Evolutionary conservation across 495 filamentous ascomycete genomes (phyloP), one percentile per base, ranked within the genome.

Genomic region (Lasiosphaeria miniovina): DNA sequence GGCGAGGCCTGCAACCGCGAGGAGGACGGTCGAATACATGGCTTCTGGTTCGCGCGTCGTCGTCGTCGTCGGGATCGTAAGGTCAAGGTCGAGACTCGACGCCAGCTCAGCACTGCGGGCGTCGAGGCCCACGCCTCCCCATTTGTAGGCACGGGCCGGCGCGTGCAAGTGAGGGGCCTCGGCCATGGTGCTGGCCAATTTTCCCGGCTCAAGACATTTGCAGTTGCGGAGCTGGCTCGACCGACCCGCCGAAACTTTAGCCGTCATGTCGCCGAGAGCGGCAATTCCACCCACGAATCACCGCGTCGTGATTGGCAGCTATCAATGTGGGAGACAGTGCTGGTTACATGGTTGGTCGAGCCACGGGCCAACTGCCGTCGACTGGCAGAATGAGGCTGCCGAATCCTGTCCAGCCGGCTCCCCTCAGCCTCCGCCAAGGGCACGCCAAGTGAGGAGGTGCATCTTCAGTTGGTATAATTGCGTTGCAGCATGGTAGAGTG

Each of bases 1-100:
- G 52, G 55, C 65, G 34, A 71, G 65, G 31, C 34, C 53, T 4
- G 57, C 59, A 41, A 48, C 38, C 0, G 61, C 41, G 12, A 70
- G 32, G 9, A 67, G 43, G 4, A 46, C 12, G 12, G 43, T 11
- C 4, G 43, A 11, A n/a, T 14, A 46, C 43, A 46, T 46, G 43
- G 12, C 43, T 9, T 46, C 43, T 46, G 5, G 5, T 46, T 5
- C 38, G 7, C 38, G 7, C 14, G 38, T 41, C 38, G 38, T 41
- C 38, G 38, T 14, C 38, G 8, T 9, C 38, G 14, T 14, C 14
- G 38, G 38, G 38, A 41, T 41, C 38, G 38, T 24, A 24, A 41
- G 38, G 7, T 41, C 12, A 12, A 3, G 6, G 36, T 40, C 6
- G 36, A 6, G 38, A 8, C 8, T 41, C 38, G 3, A 14, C 15